phyloP scores from a whole-genome alignment of 768 basidiomycete genomes.

The Leccinum uliginosum region DNA sequence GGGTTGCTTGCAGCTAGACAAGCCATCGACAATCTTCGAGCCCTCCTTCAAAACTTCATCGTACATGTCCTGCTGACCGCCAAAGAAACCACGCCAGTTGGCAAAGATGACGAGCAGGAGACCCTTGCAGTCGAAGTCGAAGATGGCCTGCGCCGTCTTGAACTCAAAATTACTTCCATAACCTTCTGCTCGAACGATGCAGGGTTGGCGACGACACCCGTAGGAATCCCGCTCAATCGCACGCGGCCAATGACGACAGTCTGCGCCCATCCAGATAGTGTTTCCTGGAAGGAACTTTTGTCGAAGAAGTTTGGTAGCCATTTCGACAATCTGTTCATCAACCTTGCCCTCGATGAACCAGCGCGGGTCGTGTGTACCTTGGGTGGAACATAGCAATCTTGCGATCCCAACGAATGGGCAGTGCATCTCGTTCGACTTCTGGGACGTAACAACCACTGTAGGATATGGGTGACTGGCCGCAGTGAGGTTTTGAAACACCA shows the following conservation, averaged over 20 bases:
- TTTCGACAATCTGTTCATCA: slow-evolving; percentile 71
- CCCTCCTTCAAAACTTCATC: slow-evolving; percentile 97
- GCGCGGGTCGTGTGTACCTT: slow-evolving; percentile 93
- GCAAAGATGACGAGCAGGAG: slow-evolving; percentile 97
- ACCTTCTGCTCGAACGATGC: slow-evolving; percentile 95
- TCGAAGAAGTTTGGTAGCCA: slow-evolving; percentile 95
- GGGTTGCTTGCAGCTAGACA: slow-evolving; percentile 95
- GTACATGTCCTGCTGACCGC: slow-evolving; percentile 99
- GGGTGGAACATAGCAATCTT: slow-evolving; percentile 86
- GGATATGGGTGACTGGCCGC: slow-evolving; percentile 85
- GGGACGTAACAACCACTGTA: slow-evolving; percentile 96
- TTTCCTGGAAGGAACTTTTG: slow-evolving; percentile 97
- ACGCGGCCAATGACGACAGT: slow-evolving; percentile 97
- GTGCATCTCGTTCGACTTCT: slow-evolving; percentile 68
- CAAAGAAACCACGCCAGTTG: slow-evolving; percentile 99
- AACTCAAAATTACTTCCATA: slow-evolving; percentile 99
- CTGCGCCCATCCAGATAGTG: slow-evolving; percentile 97
- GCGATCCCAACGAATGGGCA: slow-evolving; percentile 93
- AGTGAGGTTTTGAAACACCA: slow-evolving; percentile 94
- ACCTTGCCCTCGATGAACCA: slow-evolving; percentile 96
- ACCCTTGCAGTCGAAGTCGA: slow-evolving; percentile 96
- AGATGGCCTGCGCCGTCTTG: slow-evolving; percentile 99
- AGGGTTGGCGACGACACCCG: slow-evolving; percentile 96
- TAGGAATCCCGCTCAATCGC: slow-evolving; percentile 93
- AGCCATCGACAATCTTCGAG: slow-evolving; percentile 97